Conservation (phyloP, 768 basidiomycete genomes). For the Exsudoporus frostii region DNA sequence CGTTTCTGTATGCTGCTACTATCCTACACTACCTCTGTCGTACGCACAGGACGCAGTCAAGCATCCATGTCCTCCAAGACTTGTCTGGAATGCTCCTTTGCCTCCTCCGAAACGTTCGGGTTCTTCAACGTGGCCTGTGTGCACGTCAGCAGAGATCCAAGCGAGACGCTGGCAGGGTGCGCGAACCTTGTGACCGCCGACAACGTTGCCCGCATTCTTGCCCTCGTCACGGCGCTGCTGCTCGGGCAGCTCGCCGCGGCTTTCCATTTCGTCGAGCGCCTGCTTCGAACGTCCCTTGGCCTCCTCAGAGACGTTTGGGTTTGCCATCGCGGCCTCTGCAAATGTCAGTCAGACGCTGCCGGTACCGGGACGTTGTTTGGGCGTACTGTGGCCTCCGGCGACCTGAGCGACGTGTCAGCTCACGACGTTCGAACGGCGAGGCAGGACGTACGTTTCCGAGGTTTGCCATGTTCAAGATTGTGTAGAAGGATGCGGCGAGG, state of each 20-base stretch:
- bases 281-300: conserved; percentile 24
- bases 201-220: conserved; percentile 17
- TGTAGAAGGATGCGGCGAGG: neutral
- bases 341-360: neutral
- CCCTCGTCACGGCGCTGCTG: conserved; percentile 5
- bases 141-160: neutral
- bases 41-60: neutral
- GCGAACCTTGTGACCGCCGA: conserved; percentile 21
- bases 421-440: neutral
- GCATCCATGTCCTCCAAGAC: conserved; percentile 6
- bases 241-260: conserved; percentile 12
- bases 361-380: neutral
- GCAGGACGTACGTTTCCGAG: conserved; percentile 17
- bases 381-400: conserved; percentile 13
- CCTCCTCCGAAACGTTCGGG: conserved; percentile 19
- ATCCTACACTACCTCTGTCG: conserved; percentile 6
- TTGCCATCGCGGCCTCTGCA: conserved; percentile 24
- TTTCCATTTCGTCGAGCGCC: conserved; percentile 23
- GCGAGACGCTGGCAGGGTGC: no score
- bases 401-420: conserved; percentile 8
- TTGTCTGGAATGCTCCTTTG: conserved; percentile 13
- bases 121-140: conserved; percentile 22
- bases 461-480: conserved; percentile 10
- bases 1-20: neutral
- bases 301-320: conserved; percentile 24